Conservation (phyloP, 2,329 filamentous ascomycete species). For the Lachnellula suecica region DNA sequence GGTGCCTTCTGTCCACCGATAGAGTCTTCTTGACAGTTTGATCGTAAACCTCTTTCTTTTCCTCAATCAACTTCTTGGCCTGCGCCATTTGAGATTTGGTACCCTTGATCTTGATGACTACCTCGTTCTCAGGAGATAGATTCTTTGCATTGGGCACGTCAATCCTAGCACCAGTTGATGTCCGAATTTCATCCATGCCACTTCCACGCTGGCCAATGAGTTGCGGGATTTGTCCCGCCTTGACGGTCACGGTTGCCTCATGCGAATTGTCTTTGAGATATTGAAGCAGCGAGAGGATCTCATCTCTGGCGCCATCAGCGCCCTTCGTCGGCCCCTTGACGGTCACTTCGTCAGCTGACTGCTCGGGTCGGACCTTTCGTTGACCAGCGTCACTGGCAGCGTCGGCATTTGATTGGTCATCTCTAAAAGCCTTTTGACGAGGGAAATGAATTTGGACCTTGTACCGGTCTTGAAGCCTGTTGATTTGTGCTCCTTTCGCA, state of each 20-base stretch:
- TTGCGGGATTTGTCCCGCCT: slow-evolving; percentile 89
- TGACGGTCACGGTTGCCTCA: slow-evolving; percentile 76
- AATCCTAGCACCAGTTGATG: slow-evolving; percentile 82
- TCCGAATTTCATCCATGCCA: slow-evolving; percentile 86
- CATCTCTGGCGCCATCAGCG: slow-evolving; percentile 86
- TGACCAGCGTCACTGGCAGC: slow-evolving; percentile 64
- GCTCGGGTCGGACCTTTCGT: slow-evolving; percentile 64
- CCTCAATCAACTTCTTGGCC: slow-evolving; percentile 85
- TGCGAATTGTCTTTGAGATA: slow-evolving; percentile 88
- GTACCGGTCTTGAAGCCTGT: slow-evolving; percentile 88
- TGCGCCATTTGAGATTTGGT: slow-evolving; percentile 88
- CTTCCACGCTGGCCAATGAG: slow-evolving; percentile 88
- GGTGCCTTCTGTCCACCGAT: slow-evolving; percentile 92
- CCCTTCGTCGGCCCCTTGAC: slow-evolving; percentile 91
- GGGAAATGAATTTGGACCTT: slow-evolving; percentile 96
- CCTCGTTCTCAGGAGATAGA: slow-evolving; percentile 61
- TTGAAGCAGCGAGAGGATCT: slow-evolving; percentile 84
- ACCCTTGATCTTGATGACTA: slow-evolving; percentile 89
- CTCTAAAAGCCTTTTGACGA: slow-evolving; percentile 60
- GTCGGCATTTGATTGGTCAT: slow-evolving; percentile 71
- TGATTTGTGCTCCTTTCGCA: slow-evolving; percentile 81
- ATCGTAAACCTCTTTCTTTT: slow-evolving; percentile 84
- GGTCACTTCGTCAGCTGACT: slow-evolving; percentile 84
- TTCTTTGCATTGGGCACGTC: slow-evolving; percentile 85
- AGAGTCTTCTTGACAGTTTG: slow-evolving; percentile 83